These are phyloP conservation scores for Neurospora sp. DNA, from an alignment of 495 filamentous ascomycete species.

Conservation along the genomic window DNA sequence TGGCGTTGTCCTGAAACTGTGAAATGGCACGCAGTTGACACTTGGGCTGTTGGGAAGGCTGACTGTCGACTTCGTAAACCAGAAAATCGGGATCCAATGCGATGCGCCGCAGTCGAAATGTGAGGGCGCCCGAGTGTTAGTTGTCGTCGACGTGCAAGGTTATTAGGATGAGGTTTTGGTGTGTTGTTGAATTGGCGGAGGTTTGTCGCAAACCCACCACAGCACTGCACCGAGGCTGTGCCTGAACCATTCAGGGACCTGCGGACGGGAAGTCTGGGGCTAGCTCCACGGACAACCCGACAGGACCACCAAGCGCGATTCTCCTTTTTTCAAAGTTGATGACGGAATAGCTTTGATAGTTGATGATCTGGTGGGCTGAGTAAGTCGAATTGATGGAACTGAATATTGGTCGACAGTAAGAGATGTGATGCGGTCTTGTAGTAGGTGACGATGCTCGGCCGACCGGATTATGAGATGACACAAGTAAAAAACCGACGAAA, in stretches of 20 bases:
- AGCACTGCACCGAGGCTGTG: background rate
- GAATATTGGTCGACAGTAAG: background rate
- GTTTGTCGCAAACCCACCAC: background rate
- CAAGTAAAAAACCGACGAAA: background rate
- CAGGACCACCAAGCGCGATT: background rate
- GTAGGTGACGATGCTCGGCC: background rate
- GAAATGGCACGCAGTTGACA: background rate
- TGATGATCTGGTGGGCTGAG: background rate
- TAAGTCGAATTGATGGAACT: background rate
- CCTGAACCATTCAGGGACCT: background rate
- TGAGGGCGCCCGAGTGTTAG: background rate
- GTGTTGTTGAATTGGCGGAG: background rate
- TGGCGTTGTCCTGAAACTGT: conserved; percentile 4
- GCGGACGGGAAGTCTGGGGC: background rate
- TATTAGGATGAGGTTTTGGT: background rate
- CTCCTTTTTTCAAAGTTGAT: background rate
- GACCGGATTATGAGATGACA: background rate
- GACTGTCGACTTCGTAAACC: background rate
- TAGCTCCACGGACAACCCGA: background rate
- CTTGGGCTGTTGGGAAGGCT: background rate
- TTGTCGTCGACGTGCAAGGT: background rate
- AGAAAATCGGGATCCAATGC: background rate
- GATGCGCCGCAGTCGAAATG: background rate
- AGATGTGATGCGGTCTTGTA: background rate
- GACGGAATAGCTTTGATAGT: background rate